These are phyloP conservation scores for Geoglossum cookeanum DNA, from an alignment of 2,329 filamentous ascomycete species.

Conservation along the genomic window DNA sequence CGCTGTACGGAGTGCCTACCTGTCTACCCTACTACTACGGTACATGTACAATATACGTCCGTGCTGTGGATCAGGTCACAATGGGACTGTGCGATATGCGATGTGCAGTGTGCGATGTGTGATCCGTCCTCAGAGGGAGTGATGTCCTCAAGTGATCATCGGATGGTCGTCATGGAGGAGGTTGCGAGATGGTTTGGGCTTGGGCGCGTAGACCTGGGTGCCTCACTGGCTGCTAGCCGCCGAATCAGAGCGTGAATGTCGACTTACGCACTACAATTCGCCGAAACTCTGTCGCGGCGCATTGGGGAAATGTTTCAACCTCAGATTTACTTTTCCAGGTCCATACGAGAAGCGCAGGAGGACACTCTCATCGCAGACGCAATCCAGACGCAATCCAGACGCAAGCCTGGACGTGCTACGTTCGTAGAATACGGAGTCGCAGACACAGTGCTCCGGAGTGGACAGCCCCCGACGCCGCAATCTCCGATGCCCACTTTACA, in stretches of 20 bases:
- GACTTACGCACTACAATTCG: background rate
- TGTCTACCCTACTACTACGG: too few relatives aligned
- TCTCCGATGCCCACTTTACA: background rate
- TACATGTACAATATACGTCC: too few relatives aligned
- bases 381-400: background rate
- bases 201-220: background rate
- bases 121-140: background rate
- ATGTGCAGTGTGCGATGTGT: too few relatives aligned
- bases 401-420: background rate
- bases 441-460: background rate
- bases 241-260: conserved; percentile 2
- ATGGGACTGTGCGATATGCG: background rate
- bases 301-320: background rate
- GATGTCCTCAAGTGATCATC: background rate
- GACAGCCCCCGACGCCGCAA: background rate
- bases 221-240: conserved; percentile 1
- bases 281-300: conserved; percentile 1
- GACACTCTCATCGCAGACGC: background rate
- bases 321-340: background rate
- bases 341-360: background rate
- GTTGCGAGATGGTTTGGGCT: background rate
- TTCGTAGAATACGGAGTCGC: background rate
- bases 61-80: background rate
- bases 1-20: too few relatives aligned
- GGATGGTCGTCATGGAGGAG: background rate